Percentiles rank a stretch among this genome's conserved stretches.
Conservation (phyloP, 768 basidiomycete species). For the Paxillus ammoniavirescens region DNA sequence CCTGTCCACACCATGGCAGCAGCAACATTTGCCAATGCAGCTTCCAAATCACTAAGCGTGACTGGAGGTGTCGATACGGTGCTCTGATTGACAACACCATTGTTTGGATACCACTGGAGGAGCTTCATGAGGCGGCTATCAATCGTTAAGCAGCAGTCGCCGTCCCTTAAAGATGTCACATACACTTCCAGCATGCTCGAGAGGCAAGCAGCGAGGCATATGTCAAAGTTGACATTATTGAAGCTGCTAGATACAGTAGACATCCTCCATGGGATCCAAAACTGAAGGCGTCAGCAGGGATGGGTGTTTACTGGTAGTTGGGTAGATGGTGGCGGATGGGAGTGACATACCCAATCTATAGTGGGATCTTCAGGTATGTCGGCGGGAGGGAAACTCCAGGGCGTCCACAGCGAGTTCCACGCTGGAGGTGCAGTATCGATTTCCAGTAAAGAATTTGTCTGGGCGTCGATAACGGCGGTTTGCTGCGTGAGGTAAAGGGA, state of each 20-base stretch:
- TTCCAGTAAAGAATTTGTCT: not conserved
- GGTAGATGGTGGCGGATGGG: not conserved
- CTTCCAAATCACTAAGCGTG: conserved; percentile 10
- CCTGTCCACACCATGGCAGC: conserved; percentile 10
- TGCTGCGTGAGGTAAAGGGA: not conserved
- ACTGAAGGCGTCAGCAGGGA: not conserved
- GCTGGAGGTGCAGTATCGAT: not conserved
- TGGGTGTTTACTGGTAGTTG: not conserved
- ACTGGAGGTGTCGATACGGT: not conserved
- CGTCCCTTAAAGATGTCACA: not conserved
- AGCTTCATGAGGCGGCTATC: not conserved
- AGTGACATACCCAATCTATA: not conserved
- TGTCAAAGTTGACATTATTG: not conserved
- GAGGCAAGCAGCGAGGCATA: not conserved
- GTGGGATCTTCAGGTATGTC: not conserved
- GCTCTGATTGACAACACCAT: not conserved
- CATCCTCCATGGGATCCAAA: not conserved
- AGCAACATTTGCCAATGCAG: conserved; percentile 8
- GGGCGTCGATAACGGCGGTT: not conserved
- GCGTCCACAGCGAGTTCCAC: not conserved
- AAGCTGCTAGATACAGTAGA: not conserved
- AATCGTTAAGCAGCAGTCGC: not conserved
- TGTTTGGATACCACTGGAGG: not conserved
- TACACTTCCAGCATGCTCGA: not conserved
- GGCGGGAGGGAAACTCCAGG: not conserved